phyloP scores from a whole-genome alignment of 2,329 filamentous ascomycete genomes.

The Fusarium sp. region DNA sequence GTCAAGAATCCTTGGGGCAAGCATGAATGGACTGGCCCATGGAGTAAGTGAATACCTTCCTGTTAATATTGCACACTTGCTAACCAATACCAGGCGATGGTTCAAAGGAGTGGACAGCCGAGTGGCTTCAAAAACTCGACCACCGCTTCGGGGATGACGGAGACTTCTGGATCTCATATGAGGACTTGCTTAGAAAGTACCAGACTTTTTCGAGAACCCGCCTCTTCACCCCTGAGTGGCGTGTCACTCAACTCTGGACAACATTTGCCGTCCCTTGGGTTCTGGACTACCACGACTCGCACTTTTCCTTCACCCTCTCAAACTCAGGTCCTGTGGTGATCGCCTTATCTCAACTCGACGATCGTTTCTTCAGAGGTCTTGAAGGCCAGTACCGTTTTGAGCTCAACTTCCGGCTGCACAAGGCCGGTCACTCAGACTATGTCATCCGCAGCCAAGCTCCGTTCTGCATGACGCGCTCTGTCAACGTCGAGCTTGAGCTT shows the following conservation, averaged over 20 bases:
- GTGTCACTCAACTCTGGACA: constrained; percentile 60
- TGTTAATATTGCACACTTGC: background rate
- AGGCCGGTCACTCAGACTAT: constrained; percentile 61
- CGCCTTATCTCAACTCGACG: constrained; percentile 67
- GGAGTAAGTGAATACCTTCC: constrained; percentile 60
- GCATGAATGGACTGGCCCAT: constrained; percentile 82
- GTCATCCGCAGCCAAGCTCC: constrained; percentile 65
- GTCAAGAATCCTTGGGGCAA: constrained; percentile 84
- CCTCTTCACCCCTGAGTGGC: constrained; percentile 67
- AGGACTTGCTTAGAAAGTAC: constrained; percentile 68
- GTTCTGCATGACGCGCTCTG: constrained; percentile 75
- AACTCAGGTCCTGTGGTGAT: constrained; percentile 63
- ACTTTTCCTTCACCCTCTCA: constrained; percentile 64
- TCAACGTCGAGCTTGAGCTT: constrained; percentile 80
- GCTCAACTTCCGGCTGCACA: constrained; percentile 66
- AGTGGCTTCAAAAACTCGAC: constrained; percentile 77
- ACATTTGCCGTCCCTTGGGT: constrained; percentile 67
- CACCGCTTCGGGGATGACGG: constrained; percentile 84
- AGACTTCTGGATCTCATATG: constrained; percentile 70
- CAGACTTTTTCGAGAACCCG: constrained; percentile 68
- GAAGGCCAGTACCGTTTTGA: constrained; percentile 67
- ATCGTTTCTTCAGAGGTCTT: constrained; percentile 67
- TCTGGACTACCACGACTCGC: constrained; percentile 63
- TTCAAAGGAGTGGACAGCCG: constrained; percentile 84
- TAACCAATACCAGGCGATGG: constrained; percentile 66